A percentile compares a stretch with the other conserved stretches of the same genome.
Conservation (phyloP, 129 eudicot genomes). For the Centrapalus pauciflorus region DNA sequence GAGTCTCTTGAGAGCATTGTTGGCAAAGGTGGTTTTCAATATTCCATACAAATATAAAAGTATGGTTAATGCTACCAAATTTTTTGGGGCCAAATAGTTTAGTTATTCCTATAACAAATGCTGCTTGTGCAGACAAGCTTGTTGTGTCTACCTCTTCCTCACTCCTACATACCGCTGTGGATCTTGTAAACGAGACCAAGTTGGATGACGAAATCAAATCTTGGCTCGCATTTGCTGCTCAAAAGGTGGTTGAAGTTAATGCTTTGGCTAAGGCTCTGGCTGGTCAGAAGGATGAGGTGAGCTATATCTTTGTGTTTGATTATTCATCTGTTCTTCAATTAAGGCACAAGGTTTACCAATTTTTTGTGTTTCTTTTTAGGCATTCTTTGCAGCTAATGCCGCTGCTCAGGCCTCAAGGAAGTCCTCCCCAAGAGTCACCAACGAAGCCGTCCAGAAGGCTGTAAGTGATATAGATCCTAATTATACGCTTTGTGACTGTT, state of each 20-base stretch:
- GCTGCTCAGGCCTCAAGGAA: constrained; percentile 96
- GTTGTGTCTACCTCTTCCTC: constrained; percentile 95
- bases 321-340: not conserved
- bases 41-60: too few relatives aligned
- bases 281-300: constrained; percentile 86
- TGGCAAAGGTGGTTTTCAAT: too few relatives aligned
- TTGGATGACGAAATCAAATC: constrained; percentile 81
- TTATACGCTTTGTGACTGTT: not conserved
- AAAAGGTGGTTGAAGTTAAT: constrained; percentile 86
- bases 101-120: not conserved
- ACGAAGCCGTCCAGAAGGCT: constrained; percentile 83
- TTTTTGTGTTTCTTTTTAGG: constrained; percentile 35
- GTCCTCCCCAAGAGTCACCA: constrained; percentile 92
- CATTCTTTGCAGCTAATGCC: constrained; percentile 85
- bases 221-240: constrained; percentile 98
- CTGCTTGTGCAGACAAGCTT: constrained; percentile 65
- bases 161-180: constrained; percentile 95
- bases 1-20: too few relatives aligned
- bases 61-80: too few relatives aligned
- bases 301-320: not conserved
- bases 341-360: not conserved
- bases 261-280: constrained; percentile 90
- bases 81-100: too few relatives aligned
- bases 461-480: constrained; percentile 37
- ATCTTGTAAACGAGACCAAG: constrained; percentile 84